Percentiles rank a stretch among this genome's conserved stretches.
These are phyloP conservation scores for Acacia confusa DNA, from an alignment of 306 rosid species.

Conservation along the genomic window DNA sequence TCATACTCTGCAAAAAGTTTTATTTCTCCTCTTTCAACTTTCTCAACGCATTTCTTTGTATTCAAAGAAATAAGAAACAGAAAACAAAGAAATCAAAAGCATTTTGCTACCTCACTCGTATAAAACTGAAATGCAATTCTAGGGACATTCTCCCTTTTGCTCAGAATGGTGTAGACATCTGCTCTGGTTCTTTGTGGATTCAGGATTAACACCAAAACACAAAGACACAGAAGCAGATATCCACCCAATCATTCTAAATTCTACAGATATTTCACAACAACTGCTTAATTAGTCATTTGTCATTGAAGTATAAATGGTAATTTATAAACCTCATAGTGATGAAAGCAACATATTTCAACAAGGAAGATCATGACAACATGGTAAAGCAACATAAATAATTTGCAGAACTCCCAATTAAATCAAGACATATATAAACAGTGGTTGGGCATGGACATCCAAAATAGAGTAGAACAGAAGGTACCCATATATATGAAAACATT, in stretches of 20 bases:
- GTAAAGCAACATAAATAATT: neutral
- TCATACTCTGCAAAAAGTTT: neutral
- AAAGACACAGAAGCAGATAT: neutral
- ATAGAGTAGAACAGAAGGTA: neutral
- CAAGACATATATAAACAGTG: neutral
- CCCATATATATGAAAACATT: neutral
- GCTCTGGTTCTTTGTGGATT: neutral
- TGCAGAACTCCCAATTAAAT: neutral
- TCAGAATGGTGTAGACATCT: neutral
- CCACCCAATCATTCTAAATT: neutral
- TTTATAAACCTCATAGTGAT: neutral
- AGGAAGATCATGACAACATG: neutral
- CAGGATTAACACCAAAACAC: neutral
- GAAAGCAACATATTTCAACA: constrained; percentile 2
- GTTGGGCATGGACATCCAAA: neutral
- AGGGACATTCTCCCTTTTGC: neutral
- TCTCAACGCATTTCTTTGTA: neutral
- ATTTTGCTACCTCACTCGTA: neutral
- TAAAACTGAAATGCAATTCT: neutral
- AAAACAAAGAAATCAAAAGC: neutral
- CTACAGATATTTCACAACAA: neutral
- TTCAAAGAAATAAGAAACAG: neutral
- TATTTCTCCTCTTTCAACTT: neutral
- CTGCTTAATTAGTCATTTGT: constrained; percentile 1
- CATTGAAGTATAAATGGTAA: neutral